Percentiles rank a stretch among this genome's conserved stretches.
phyloP scores from a whole-genome alignment of 257 asterid genomes.

The Nicotiana attenuata region DNA sequence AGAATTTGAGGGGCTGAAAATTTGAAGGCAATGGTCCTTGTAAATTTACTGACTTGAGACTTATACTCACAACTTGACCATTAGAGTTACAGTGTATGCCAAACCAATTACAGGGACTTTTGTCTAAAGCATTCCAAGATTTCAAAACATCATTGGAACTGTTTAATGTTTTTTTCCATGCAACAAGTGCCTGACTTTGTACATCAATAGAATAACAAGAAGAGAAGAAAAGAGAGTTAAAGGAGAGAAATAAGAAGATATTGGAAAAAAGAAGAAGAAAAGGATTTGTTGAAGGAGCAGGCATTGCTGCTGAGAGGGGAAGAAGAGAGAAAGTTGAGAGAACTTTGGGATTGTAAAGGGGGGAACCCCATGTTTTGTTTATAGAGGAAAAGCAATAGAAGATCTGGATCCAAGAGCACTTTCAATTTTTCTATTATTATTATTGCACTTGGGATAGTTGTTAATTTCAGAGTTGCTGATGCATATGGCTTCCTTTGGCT shows the following conservation, averaged over 20 bases:
- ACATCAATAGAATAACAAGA: slow-evolving; percentile 48
- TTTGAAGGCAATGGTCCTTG: slow-evolving; percentile 80
- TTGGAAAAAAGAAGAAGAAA: slow-evolving; percentile 18
- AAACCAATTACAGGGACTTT: slow-evolving; percentile 69
- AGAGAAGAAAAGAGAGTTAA: slow-evolving; percentile 27
- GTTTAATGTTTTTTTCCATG: slow-evolving; percentile 66
- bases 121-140: slow-evolving; percentile 55
- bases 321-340: slow-evolving; percentile 26
- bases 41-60: slow-evolving; percentile 54
- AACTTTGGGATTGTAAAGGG: slow-evolving; percentile 59
- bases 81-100: slow-evolving; percentile 64
- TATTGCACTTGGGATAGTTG: slow-evolving; percentile 28
- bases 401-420: slow-evolving; percentile 81
- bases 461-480: slow-evolving; percentile 36
- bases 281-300: slow-evolving; percentile 40
- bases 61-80: slow-evolving; percentile 51
- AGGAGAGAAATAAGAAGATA: slow-evolving; percentile 12
- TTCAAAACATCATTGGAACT: slow-evolving; percentile 30
- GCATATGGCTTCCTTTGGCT: slow-evolving; percentile 38
- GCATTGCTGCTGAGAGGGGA: slow-evolving; percentile 44
- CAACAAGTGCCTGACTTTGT: slow-evolving; percentile 59
- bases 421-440: slow-evolving; percentile 52
- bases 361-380: slow-evolving; percentile 72
- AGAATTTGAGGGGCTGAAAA: slow-evolving; percentile 45
- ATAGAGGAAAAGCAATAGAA: slow-evolving; percentile 47